These are phyloP conservation scores for Cordyceps militaris DNA, from an alignment of 2,329 filamentous ascomycete species.

Conservation along the genomic window DNA sequence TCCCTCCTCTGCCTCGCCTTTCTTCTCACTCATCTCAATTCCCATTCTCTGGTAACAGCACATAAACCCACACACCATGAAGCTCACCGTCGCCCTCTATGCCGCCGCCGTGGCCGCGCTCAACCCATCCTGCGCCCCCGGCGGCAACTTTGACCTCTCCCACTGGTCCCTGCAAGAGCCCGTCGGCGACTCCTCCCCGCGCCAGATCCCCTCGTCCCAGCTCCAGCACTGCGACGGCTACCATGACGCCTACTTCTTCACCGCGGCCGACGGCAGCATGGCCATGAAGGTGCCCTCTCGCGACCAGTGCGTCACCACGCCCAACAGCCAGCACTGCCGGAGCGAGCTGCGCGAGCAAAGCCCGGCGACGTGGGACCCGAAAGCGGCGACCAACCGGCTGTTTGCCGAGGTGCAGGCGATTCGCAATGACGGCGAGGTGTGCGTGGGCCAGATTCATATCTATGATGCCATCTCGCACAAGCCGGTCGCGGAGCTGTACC, in stretches of 20 bases:
- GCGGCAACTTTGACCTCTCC: slow-evolving; percentile 28
- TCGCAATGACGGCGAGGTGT: slow-evolving; percentile 19
- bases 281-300: slow-evolving; percentile 33
- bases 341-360: slow-evolving; percentile 33
- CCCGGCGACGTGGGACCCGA: slow-evolving; percentile 28
- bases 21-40: too few species aligned
- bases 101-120: too few species aligned
- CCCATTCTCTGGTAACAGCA: too few species aligned
- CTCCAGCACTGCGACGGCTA: slow-evolving; percentile 31
- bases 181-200: slow-evolving; percentile 20
- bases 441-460: neutral
- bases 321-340: slow-evolving; percentile 34
- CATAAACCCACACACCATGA: too few species aligned
- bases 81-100: too few species aligned
- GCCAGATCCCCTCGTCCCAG: slow-evolving; percentile 21
- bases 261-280: slow-evolving; percentile 25
- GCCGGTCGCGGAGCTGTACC: slow-evolving; percentile 34
- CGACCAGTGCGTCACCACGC: slow-evolving; percentile 32
- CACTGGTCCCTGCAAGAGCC: slow-evolving; percentile 33
- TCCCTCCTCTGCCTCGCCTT: too few species aligned
- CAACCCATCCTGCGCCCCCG: slow-evolving; percentile 15
- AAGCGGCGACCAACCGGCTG: slow-evolving; percentile 26
- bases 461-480: slow-evolving; percentile 23
- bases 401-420: slow-evolving; percentile 25
- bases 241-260: slow-evolving; percentile 29